These are phyloP conservation scores for Pyrenochaeta sp. DNA, from an alignment of 2,329 filamentous ascomycete species.

Conservation along the genomic window DNA sequence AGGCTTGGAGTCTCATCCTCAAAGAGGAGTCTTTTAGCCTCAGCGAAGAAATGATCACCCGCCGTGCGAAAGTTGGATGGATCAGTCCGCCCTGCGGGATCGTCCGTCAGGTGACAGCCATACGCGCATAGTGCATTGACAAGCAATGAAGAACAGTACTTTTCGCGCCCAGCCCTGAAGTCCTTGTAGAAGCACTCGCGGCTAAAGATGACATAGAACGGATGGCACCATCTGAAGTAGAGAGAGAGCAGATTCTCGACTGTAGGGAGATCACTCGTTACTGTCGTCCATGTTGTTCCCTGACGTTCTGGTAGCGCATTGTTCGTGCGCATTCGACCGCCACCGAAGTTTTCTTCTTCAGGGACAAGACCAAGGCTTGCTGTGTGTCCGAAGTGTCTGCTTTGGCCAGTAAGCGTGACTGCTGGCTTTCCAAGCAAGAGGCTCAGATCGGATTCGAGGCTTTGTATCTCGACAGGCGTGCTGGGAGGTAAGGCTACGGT, in stretches of 20 bases:
- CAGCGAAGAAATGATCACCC: conserved; percentile 77
- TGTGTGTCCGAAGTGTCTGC: conserved; percentile 48
- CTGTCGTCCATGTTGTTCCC: conserved; percentile 63
- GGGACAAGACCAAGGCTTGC: conserved; percentile 46
- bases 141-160: conserved; percentile 72
- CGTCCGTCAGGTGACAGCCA: conserved; percentile 73
- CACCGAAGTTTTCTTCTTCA: conserved; percentile 43
- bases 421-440: conserved; percentile 48
- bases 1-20: conserved; percentile 66
- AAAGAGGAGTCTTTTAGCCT: conserved; percentile 68
- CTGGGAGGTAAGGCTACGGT: conserved; percentile 46
- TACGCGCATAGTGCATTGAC: conserved; percentile 71
- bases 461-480: conserved; percentile 30
- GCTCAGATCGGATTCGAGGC: conserved; percentile 46
- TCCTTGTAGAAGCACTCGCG: conserved; percentile 75
- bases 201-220: conserved; percentile 75
- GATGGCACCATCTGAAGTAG: conserved; percentile 77
- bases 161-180: conserved; percentile 65
- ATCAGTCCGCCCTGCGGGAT: conserved; percentile 68
- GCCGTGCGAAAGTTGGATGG: conserved; percentile 69
- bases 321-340: conserved; percentile 19
- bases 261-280: conserved; percentile 65
- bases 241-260: conserved; percentile 70
- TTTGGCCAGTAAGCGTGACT: conserved; percentile 41
- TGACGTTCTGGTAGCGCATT: conserved; percentile 20